Evolutionary conservation across 345 rosid genomes (phyloP).

Genomic region (Salix udensis): DNA sequence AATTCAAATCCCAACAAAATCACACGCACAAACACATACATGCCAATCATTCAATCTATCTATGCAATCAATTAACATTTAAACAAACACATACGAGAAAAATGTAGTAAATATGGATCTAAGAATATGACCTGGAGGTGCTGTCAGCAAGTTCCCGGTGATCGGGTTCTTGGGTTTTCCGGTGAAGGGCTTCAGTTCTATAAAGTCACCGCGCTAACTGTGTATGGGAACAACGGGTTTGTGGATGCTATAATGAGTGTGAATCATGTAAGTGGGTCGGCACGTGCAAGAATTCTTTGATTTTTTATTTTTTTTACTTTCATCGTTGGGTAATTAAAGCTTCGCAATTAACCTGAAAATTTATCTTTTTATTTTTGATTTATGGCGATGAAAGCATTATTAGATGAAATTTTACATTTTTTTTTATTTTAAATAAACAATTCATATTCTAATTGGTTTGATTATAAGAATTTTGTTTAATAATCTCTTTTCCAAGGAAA

Average conservation of each 20-base stretch:
- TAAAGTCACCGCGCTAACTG: background rate
- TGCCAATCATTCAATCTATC: background rate
- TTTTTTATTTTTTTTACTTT: background rate
- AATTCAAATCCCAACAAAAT: background rate
- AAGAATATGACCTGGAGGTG: slow-evolving; percentile 5
- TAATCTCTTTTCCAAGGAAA: too few species aligned
- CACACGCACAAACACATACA: background rate
- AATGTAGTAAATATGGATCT: background rate
- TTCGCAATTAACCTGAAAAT: background rate
- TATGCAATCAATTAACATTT: background rate
- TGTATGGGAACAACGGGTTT: background rate
- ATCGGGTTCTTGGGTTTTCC: background rate
- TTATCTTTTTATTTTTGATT: too few species aligned
- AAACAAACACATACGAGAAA: background rate
- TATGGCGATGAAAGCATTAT: too few species aligned
- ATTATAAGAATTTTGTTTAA: too few species aligned
- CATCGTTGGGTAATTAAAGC: slow-evolving; percentile 1
- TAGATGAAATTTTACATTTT: too few species aligned
- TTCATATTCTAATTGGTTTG: too few species aligned
- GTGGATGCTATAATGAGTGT: background rate
- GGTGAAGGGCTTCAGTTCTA: background rate
- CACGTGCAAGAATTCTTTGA: background rate
- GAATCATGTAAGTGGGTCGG: background rate
- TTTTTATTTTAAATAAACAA: too few species aligned
- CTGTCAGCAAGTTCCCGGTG: background rate